Conservation (phyloP, 805 yeast genomes). For the Myxozyma mucilagina region DNA sequence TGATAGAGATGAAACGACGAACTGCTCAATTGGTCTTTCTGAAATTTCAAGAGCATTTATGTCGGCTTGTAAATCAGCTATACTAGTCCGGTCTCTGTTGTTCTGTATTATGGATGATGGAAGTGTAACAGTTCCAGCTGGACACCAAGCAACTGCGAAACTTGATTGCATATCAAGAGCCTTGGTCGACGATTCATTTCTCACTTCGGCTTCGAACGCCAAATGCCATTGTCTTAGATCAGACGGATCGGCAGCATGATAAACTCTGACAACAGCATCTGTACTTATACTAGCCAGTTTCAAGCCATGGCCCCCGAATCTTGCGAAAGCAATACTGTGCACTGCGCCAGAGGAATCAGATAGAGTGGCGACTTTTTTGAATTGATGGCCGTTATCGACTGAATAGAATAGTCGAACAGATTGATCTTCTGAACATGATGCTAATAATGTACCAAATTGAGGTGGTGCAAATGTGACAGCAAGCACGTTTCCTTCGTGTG, state of each 20-base stretch:
- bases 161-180: slow-evolving; percentile 25
- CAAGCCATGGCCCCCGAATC: slow-evolving; percentile 75
- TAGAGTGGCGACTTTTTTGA: slow-evolving; percentile 73
- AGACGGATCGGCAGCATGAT: slow-evolving; percentile 88
- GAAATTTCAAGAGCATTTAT: slow-evolving; percentile 67
- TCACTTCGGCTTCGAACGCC: slow-evolving; percentile 57
- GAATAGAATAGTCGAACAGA: slow-evolving; percentile 92
- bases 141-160: slow-evolving; percentile 28
- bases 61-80: neutral
- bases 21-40: slow-evolving; percentile 76
- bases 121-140: slow-evolving; percentile 12
- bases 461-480: slow-evolving; percentile 92
- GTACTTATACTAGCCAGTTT: slow-evolving; percentile 84
- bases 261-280: slow-evolving; percentile 81
- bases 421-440: slow-evolving; percentile 87
- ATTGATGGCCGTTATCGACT: slow-evolving; percentile 78
- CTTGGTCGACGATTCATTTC: neutral
- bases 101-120: neutral
- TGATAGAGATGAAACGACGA: slow-evolving; percentile 82
- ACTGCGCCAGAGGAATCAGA: slow-evolving; percentile 88
- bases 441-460: slow-evolving; percentile 82
- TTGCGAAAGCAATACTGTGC: slow-evolving; percentile 82
- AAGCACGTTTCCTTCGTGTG: slow-evolving; percentile 87
- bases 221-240: slow-evolving; percentile 80
- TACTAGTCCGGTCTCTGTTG: neutral